Evolutionary conservation across 2,329 filamentous ascomycete genomes (phyloP).

Genomic region (Botrytis tulipae): DNA sequence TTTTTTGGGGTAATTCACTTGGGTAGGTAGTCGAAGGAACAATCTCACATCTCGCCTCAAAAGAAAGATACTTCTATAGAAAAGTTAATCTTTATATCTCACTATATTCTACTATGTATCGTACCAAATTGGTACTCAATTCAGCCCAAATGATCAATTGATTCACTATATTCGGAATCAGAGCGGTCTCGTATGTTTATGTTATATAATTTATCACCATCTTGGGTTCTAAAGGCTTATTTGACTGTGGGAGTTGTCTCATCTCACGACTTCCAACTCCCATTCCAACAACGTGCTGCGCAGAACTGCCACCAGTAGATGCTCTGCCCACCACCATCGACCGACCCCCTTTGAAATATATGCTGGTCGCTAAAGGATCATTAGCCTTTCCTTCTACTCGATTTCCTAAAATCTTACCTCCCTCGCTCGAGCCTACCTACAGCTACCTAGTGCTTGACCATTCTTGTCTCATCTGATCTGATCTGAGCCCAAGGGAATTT

Average conservation of each 20-base stretch:
- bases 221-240: neutral
- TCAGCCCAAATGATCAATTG: neutral
- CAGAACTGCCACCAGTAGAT: neutral
- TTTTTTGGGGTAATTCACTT: neutral
- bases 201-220: neutral
- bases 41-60: neutral
- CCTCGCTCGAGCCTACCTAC: neutral
- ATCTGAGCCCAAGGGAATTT: neutral
- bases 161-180: neutral
- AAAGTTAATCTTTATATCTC: neutral
- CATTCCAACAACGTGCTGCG: neutral
- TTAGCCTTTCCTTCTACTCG: neutral
- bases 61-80: neutral
- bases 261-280: conserved; percentile 6
- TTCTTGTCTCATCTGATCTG: neutral
- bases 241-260: neutral
- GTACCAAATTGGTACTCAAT: no score
- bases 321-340: neutral
- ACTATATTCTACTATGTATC: neutral
- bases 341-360: neutral
- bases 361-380: conserved; percentile 4
- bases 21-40: neutral
- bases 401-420: neutral
- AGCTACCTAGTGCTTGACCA: neutral
- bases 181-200: neutral